Conservation (phyloP, 2,329 filamentous ascomycete species). For the Penicillium brevicompactum region DNA sequence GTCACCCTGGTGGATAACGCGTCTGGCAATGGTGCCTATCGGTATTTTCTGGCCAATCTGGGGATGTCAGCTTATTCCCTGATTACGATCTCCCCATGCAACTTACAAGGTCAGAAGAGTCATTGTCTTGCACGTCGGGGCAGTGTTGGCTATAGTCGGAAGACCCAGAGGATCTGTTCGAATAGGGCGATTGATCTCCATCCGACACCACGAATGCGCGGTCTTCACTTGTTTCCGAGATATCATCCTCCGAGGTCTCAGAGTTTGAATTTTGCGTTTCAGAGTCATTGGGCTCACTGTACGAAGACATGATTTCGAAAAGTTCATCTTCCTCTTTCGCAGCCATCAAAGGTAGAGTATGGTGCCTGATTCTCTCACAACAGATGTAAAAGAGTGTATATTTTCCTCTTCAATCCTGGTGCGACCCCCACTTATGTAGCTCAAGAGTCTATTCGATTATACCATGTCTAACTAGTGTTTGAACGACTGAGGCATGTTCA, state of each 20-base stretch:
- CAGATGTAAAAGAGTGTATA: neutral
- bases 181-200: neutral
- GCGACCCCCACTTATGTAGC: neutral
- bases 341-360: neutral
- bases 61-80: neutral
- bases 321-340: neutral
- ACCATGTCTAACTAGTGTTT: neutral
- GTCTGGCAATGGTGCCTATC: no score
- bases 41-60: no score
- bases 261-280: neutral
- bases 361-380: neutral
- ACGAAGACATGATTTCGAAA: neutral
- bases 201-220: neutral
- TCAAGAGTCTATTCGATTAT: neutral
- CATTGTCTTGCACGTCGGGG: neutral
- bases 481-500: neutral
- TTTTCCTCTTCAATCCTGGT: neutral
- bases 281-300: neutral
- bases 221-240: neutral
- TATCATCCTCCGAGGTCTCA: neutral
- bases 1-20: no score
- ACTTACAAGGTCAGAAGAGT: neutral
- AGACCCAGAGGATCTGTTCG: neutral
- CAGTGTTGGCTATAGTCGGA: neutral
- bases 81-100: neutral